Percentiles rank a stretch among this genome's conserved stretches.
These are phyloP conservation scores for Malassezia dermatis DNA, from an alignment of 1,284 basidiomycete species.

Conservation along the genomic window DNA sequence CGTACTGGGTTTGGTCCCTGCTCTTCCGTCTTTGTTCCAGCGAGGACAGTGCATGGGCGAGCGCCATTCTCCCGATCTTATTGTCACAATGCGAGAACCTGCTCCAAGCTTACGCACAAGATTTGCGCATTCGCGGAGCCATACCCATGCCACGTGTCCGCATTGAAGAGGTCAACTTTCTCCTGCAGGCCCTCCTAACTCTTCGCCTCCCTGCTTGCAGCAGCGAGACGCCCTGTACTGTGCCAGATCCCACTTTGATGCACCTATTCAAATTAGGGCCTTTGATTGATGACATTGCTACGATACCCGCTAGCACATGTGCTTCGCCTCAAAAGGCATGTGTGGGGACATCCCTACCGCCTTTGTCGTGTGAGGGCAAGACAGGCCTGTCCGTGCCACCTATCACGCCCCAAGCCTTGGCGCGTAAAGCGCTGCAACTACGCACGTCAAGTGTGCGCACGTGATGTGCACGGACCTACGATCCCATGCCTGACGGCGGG, in stretches of 20 bases:
- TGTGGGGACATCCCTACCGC: neutral
- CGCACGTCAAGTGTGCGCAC: neutral
- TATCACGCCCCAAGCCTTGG: conserved; percentile 2
- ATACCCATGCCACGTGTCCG: conserved; percentile 52
- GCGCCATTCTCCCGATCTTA: conserved; percentile 58
- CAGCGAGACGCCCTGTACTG: neutral
- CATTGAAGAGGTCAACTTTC: conserved; percentile 79
- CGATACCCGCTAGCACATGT: neutral
- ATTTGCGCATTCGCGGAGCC: conserved; percentile 67
- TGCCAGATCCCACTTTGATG: neutral
- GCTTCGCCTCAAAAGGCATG: neutral
- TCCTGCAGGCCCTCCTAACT: conserved; percentile 51
- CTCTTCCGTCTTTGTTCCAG: conserved; percentile 66
- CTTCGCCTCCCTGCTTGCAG: neutral
- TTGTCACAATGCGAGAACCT: conserved; percentile 62
- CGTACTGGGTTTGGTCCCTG: conserved; percentile 87
- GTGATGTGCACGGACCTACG: conserved; percentile 1
- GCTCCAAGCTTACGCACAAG: conserved; percentile 65
- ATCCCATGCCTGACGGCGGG: neutral
- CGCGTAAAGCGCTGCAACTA: neutral
- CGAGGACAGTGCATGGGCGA: conserved; percentile 42
- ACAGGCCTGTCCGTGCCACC: neutral
- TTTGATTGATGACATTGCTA: conserved; percentile 1
- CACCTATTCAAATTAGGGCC: neutral
- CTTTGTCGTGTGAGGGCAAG: neutral